phyloP scores from a whole-genome alignment of 2,329 filamentous ascomycete genomes.

The Fusarium foetens region DNA sequence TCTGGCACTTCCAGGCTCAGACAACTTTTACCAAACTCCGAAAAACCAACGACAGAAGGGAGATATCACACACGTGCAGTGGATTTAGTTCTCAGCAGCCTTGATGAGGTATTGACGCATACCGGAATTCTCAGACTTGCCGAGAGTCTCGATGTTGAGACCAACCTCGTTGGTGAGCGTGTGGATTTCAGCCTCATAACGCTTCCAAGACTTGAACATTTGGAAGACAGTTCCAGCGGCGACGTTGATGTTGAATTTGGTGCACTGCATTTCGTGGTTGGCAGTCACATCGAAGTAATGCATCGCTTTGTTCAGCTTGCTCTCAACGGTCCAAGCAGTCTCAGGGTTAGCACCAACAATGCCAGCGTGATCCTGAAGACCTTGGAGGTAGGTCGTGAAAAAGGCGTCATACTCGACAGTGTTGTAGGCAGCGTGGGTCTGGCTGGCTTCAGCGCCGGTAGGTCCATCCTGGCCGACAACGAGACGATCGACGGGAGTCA shows the following conservation, averaged over 20 bases:
- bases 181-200: conserved; percentile 21
- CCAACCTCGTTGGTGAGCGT: conserved; percentile 16
- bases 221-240: conserved; percentile 14
- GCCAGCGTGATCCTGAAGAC: conserved; percentile 25
- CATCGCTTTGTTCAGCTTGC: conserved; percentile 23
- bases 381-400: conserved; percentile 27
- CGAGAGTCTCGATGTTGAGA: conserved; percentile 32
- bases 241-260: neutral
- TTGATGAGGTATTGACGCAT: conserved; percentile 37
- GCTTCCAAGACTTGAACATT: conserved; percentile 45
- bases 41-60: neutral
- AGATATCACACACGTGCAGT: fast-evolving
- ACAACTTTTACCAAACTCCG: neutral
- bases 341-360: conserved; percentile 6
- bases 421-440: conserved; percentile 16
- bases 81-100: neutral
- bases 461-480: conserved; percentile 37
- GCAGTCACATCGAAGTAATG: conserved; percentile 36
- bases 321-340: conserved; percentile 13
- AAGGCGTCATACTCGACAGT: conserved; percentile 33
- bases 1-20: conserved; percentile 4
- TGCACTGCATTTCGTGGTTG: conserved; percentile 23
- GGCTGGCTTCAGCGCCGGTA: neutral
- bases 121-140: conserved; percentile 32
- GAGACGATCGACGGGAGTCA: conserved; percentile 24